Base-by-base conservation (phyloP, 495 filamentous ascomycete genomes). In the Annulohypoxylon moriforme region DNA sequence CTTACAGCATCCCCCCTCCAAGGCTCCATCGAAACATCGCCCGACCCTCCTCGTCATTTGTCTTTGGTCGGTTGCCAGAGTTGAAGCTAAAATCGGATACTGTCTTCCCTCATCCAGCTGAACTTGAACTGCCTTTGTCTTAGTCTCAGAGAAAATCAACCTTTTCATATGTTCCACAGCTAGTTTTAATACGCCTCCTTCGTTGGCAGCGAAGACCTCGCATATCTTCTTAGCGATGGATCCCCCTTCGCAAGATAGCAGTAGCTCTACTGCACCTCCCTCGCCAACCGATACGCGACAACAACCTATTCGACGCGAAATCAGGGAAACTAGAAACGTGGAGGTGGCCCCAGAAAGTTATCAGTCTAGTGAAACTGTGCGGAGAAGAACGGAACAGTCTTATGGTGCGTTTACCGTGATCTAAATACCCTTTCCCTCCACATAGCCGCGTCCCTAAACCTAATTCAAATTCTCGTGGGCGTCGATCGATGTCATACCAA, bases 351-450 rank as follows among this genome's bases (percentile, higher is more conserved):
- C 77, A 14, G 82, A 85, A 59, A 82, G 75, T 69, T 78, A 78
- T 40, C 84, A 83, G 68, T 83, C 83, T 22, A 80, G 81, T 4
- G 86, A 86, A 58, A 85, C 83, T 18, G 76, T 84, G 66, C 80
- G 84, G 64, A 82, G 83, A 64, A 76, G 81, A 71, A 76, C 81
- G 49, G 84, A 83, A 61, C 65, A 77, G 49, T 76, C 74, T 14
- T 82, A 84, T 74, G 83, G 84, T 85, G 65, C n/a, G 70, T 83
- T 79, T 67, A 66, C 78, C 33, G 8, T 6, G 56, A 20, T 33
- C 18, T 63, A 47, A 57, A n/a, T 27, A 60, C 3, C 14, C 14
- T 27, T 65, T n/a, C 42, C 53, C 16, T 67, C 53, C 55, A 62
- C 49, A 57, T 57, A 53, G 16, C 53, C 65, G 34, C 22, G 20